Evolutionary conservation across 192 early-diverging fungal genomes (phyloP).

Genomic region (Chytriomyces confervae): DNA sequence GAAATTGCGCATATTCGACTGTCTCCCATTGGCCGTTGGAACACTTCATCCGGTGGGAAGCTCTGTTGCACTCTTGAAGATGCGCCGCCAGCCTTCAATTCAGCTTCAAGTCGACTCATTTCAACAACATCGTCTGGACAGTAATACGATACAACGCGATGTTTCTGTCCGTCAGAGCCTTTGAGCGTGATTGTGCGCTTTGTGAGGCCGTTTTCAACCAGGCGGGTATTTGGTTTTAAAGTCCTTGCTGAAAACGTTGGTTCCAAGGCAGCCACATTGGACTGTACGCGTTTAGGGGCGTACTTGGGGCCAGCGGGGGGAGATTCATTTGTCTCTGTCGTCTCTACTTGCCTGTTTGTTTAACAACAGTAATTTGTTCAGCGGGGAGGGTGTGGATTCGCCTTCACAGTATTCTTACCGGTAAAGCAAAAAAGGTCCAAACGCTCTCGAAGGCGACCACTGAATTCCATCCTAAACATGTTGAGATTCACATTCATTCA

Average conservation of each 20-base stretch:
- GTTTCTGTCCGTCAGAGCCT: conserved; percentile 9
- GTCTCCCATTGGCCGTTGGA: no score
- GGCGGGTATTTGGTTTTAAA: conserved; percentile 9
- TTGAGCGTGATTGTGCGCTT: conserved; percentile 24
- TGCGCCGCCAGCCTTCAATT: background rate
- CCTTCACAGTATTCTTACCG: no score
- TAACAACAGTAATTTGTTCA: no score
- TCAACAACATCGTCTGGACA: conserved; percentile 5
- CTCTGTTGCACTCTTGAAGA: no score
- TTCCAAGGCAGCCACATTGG: conserved; percentile 5
- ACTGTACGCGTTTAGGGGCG: background rate
- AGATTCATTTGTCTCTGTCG: background rate
- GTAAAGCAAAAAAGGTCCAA: background rate
- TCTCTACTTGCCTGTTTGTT: background rate
- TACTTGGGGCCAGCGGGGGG: background rate
- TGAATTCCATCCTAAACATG: background rate
- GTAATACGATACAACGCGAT: conserved; percentile 12
- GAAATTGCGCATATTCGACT: no score
- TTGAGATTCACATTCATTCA: background rate
- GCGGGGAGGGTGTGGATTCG: no score
- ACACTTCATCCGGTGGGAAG: no score
- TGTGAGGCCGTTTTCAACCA: conserved; percentile 17
- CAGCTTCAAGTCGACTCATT: background rate
- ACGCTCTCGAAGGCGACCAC: conserved; percentile 7
- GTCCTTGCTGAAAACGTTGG: conserved; percentile 15